Percentiles rank a stretch among this genome's conserved stretches.
phyloP scores from a whole-genome alignment of 768 basidiomycete genomes.

The Ephemerocybe angulata region DNA sequence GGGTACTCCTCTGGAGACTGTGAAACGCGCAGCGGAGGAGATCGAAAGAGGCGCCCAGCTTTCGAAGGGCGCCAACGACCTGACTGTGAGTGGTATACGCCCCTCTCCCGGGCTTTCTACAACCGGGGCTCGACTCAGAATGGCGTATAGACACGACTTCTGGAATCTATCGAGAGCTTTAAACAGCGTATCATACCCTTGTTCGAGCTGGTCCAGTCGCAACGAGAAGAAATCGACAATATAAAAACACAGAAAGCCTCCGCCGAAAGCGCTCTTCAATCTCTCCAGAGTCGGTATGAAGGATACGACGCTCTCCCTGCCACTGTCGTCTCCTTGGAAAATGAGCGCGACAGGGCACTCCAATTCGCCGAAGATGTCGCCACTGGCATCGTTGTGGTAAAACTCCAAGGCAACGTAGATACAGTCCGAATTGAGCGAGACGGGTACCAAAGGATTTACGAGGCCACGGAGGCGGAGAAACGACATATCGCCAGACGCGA shows the following conservation, averaged over 20 bases:
- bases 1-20: conserved; percentile 30
- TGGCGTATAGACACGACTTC: conserved; percentile 25
- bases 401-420: too few relatives aligned
- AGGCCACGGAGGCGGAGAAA: conserved; percentile 24
- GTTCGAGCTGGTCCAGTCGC: conserved; percentile 27
- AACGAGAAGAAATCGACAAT: conserved; percentile 22
- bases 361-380: not conserved
- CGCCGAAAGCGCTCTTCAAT: conserved; percentile 8
- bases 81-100: conserved; percentile 27
- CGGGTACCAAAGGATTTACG: not conserved
- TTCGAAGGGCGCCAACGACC: conserved; percentile 20
- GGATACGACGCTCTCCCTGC: conserved; percentile 5
- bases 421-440: too few relatives aligned
- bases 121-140: not conserved
- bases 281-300: conserved; percentile 11
- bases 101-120: not conserved
- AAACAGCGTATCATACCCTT: conserved; percentile 38
- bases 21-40: conserved; percentile 34
- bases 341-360: conserved; percentile 18
- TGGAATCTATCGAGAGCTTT: conserved; percentile 37
- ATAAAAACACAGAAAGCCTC: not conserved
- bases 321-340: conserved; percentile 12
- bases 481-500: conserved; percentile 14
- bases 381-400: too few relatives aligned
- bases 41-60: conserved; percentile 26